These are phyloP conservation scores for Turritis glabra DNA, from an alignment of 345 rosid genomes.

Conservation along the genomic window DNA sequence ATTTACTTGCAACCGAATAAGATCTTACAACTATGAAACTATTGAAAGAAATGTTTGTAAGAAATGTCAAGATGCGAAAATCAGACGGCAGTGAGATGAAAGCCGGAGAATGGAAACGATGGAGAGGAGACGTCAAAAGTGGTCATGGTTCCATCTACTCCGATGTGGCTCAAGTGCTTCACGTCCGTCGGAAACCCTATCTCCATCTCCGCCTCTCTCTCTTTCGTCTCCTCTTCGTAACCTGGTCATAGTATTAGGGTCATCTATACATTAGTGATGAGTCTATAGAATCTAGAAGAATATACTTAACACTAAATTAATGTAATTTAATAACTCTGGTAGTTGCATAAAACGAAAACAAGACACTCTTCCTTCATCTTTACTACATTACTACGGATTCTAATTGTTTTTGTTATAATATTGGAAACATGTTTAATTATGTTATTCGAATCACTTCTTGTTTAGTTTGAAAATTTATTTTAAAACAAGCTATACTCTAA, in stretches of 20 bases:
- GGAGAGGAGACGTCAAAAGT: conserved; percentile 28
- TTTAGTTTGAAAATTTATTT: too few relatives aligned
- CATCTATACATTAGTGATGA: neutral
- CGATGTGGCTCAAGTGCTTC: conserved; percentile 84
- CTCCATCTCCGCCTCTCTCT: conserved; percentile 52
- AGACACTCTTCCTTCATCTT: too few relatives aligned
- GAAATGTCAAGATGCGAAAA: neutral
- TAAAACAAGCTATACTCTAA: too few relatives aligned
- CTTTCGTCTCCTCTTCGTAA: conserved; percentile 64
- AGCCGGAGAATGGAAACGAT: conserved; percentile 24
- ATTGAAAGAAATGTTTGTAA: conserved; percentile 27
- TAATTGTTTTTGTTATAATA: too few relatives aligned
- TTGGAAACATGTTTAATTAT: too few relatives aligned
- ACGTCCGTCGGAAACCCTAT: conserved; percentile 83
- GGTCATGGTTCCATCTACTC: conserved; percentile 59
- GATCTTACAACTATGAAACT: conserved; percentile 3
- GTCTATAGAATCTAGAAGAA: too few relatives aligned
- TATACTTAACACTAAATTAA: too few relatives aligned
- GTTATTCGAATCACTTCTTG: too few relatives aligned
- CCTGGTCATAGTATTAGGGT: conserved; percentile 35
- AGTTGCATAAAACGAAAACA: too few relatives aligned
- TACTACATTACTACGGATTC: too few relatives aligned
- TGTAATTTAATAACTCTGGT: too few relatives aligned
- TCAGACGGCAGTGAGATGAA: conserved; percentile 33
- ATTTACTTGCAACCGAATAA: neutral